Base-by-base conservation (phyloP, 108 stramenopile genomes). In the Skeletonema menzelii region DNA sequence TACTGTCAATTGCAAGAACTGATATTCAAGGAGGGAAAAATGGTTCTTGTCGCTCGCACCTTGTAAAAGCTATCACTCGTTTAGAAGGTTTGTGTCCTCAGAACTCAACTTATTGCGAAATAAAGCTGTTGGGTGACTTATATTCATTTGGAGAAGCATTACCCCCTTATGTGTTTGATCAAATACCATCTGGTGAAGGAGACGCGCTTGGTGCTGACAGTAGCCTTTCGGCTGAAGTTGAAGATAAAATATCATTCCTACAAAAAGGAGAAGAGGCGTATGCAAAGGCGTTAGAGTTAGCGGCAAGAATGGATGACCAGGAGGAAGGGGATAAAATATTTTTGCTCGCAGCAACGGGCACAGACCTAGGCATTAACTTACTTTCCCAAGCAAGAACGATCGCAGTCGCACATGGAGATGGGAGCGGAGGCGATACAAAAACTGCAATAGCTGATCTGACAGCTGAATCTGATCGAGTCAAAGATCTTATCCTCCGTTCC, bases 121-220 rank as follows among this genome's bases (percentile, higher is more conserved):
- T 67, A 17, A 92, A 92, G 56, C 84, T 90, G 0, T 75, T 88
- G n/a, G 91, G 91, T 28, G 91, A 92, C 71, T 59, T 92, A 26
- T 85, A 86, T 62, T 85, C 91, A 35, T 83, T 84, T 61, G 86
- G 85, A 65, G 82, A 83, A 28, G 59, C 63, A 14, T 68, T 92
- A 6, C 91, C 91, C 13, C 42, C 75, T 1, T 73, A 85, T 67
- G 75, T 88, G 8, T 89, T 89, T 74, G 26, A 13, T 59, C 12
- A 27, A 4, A 20, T n/a, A 6, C 0, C 7, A 26, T 35, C 20
- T 56, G 46, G 32, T 5, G 32, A 12, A 17, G 79, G n/a, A 17
- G 79, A 76, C 5, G 65, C 66, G 31, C 20, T 22, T 8, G 32
- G 63, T 22, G 13, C 76, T 24, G 65, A 76, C 8, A 80, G 22